phyloP scores from a whole-genome alignment of 2,329 filamentous ascomycete genomes.

The Aspergillus flavus region DNA sequence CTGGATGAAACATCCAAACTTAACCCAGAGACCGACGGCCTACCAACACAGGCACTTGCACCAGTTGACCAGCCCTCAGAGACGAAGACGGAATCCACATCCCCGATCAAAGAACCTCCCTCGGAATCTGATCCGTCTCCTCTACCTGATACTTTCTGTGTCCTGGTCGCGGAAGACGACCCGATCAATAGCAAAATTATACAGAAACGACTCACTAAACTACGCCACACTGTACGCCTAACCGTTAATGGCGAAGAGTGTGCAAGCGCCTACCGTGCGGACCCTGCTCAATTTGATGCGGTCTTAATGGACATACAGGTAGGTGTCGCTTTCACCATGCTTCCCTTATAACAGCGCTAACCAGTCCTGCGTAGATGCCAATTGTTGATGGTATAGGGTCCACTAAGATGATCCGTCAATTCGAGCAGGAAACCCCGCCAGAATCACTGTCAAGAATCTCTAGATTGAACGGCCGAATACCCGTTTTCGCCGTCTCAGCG shows the following conservation, averaged over 20 bases:
- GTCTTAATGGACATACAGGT: constrained; percentile 95
- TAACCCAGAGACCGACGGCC: neutral
- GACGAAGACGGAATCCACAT: neutral
- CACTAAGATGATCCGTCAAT: constrained; percentile 79
- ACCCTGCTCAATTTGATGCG: constrained; percentile 68
- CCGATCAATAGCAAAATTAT: constrained; percentile 85
- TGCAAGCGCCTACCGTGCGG: constrained; percentile 68
- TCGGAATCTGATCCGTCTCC: neutral
- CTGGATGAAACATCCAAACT: neutral
- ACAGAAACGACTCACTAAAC: constrained; percentile 76
- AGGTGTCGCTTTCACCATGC: constrained; percentile 31
- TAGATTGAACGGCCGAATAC: constrained; percentile 65
- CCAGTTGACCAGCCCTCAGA: neutral
- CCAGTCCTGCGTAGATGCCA: constrained; percentile 69
- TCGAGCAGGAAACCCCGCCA: constrained; percentile 61
- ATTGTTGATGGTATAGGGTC: constrained; percentile 86
- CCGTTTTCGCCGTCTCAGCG: constrained; percentile 87
- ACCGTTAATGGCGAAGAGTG: constrained; percentile 87
- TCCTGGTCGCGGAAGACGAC: constrained; percentile 86
- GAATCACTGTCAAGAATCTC: constrained; percentile 61
- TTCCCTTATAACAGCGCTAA: neutral
- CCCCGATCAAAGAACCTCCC: neutral
- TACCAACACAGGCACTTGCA: neutral
- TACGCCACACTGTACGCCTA: constrained; percentile 70
- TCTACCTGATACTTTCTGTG: constrained; percentile 31